phyloP scores from a whole-genome alignment of 345 rosid species.

The Litchi chinensis region DNA sequence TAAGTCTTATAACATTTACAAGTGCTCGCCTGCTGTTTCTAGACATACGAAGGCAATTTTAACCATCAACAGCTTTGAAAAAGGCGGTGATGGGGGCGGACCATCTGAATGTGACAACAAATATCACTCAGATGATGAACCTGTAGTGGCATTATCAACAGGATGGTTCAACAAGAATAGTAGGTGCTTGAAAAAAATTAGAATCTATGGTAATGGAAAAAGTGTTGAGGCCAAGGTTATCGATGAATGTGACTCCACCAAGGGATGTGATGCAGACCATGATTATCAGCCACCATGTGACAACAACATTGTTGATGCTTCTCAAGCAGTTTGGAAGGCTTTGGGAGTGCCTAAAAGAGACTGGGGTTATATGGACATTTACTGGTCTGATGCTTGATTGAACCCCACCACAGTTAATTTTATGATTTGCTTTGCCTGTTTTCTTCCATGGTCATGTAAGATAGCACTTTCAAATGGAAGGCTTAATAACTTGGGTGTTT shows the following conservation, averaged over 20 bases:
- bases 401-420: no score
- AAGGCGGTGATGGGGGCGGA: conserved; percentile 26
- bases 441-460: no score
- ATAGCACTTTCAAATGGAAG: no score
- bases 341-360: conserved; percentile 26
- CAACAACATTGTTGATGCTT: conserved; percentile 34
- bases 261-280: conserved; percentile 26
- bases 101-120: conserved; percentile 26
- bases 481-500: no score
- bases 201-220: conserved; percentile 26
- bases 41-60: conserved; percentile 21
- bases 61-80: conserved; percentile 32
- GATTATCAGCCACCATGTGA: conserved; percentile 31
- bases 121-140: conserved; percentile 20
- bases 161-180: conserved; percentile 29
- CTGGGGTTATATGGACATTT: conserved; percentile 31
- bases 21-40: conserved; percentile 21
- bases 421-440: no score
- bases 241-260: conserved; percentile 37
- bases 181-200: conserved; percentile 27
- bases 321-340: conserved; percentile 40
- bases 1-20: conserved; percentile 23
- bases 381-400: conserved; percentile 38
- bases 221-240: conserved; percentile 34
- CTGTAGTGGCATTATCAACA: conserved; percentile 27